Base-by-base conservation (phyloP, 2,329 filamentous ascomycete species). In the Chalaropsis thielavioides region DNA sequence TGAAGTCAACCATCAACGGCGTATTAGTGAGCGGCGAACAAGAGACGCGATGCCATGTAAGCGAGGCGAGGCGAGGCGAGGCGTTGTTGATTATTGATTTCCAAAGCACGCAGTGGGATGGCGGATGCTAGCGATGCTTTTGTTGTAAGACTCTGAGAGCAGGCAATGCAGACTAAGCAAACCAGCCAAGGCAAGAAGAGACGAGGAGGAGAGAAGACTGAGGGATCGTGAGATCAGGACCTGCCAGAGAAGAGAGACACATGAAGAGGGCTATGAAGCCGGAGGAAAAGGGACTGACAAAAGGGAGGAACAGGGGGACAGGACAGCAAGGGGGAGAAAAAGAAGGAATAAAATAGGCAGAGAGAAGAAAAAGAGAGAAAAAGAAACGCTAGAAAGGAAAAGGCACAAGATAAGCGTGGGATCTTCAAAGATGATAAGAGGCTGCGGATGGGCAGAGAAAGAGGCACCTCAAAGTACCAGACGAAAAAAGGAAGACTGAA, bases 211-310 rank as follows among this genome's bases (percentile, higher is more conserved):
- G 44, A 38, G 43, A 7, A n/a, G 10, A 4, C n/a, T 38, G 27
- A 17, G 54, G 17, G 60, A 62, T 59, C 8, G 40, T 49, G 62
- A 46, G 40, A 35, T 59, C 62, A 64, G 59, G 49, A 31, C 46
- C 35, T 56, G 46, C 41, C 54, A 38, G 51, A 59, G 40, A 19
- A 64, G 63, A 11, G 61, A 40, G 17, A 15, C 19, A n/a, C 11
- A 15, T 35, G 54, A 38, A 58, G 54, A 38, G n/a, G n/a, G 43
- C 19, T n/a, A 43, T 17, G n/a, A 19, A 27, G 22, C 4, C 10
- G n/a, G 10, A 31, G 19, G 24, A 43, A 22, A 13, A 27, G 35
- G 35, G 35, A n/a, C n/a, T n/a, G n/a, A 38, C 35, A 38, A 43
- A 24, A 46, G 15, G 43, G 43, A 46, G 43, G n/a, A n/a, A 19